A percentile compares a stretch with the other conserved stretches of the same genome.
phyloP scores from a whole-genome alignment of 768 basidiomycete genomes.

The Leccinum barrowsii region DNA sequence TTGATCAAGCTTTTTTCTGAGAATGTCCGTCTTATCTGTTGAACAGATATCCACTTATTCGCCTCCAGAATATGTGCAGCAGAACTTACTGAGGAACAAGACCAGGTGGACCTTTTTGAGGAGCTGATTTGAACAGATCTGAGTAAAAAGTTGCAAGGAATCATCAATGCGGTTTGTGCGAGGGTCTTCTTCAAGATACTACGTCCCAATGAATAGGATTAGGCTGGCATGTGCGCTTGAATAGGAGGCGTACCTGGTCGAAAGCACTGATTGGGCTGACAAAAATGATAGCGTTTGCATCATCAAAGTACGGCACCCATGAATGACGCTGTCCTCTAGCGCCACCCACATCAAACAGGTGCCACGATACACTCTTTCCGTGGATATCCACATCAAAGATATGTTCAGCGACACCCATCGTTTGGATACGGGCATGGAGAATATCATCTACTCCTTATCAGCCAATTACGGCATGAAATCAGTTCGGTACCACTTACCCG shows the following conservation, averaged over 20 bases:
- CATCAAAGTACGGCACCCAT: constrained; percentile 67
- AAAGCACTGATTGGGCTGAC: constrained; percentile 78
- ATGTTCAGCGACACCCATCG: constrained; percentile 85
- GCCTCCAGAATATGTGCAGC: background rate
- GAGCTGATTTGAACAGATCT: constrained; percentile 78
- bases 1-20: constrained; percentile 65
- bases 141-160: constrained; percentile 82
- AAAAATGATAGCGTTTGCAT: constrained; percentile 78
- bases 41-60: background rate
- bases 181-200: constrained; percentile 88
- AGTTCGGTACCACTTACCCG: constrained; percentile 44
- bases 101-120: constrained; percentile 66
- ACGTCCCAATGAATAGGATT: background rate
- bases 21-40: constrained; percentile 74
- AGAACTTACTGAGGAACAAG: constrained; percentile 52
- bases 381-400: constrained; percentile 79
- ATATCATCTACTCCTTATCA: constrained; percentile 62
- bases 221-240: background rate
- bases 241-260: constrained; percentile 51
- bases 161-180: constrained; percentile 84
- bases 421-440: constrained; percentile 85
- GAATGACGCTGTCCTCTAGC: constrained; percentile 70
- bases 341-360: constrained; percentile 70
- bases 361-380: constrained; percentile 73
- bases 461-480: constrained; percentile 23